Conservation (phyloP, 345 rosid genomes). For the Eucalyptus regnans region DNA sequence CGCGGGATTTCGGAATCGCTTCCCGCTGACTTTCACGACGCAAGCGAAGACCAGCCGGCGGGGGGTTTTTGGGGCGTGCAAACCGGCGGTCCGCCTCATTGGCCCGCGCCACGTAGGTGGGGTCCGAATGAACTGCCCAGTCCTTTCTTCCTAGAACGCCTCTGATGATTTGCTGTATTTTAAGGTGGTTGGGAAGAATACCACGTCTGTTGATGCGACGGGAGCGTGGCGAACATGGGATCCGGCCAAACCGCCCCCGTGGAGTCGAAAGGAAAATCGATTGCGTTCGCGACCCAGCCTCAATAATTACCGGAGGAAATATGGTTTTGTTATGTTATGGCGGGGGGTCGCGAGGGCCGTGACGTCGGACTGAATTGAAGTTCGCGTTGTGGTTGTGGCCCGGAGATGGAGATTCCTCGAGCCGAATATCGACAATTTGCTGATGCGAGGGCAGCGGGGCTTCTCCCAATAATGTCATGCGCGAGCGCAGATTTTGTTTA, state of each 20-base stretch:
- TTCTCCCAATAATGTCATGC: not conserved
- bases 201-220: not conserved
- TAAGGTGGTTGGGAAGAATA: not conserved
- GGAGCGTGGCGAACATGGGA: not conserved
- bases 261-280: not conserved
- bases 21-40: no score
- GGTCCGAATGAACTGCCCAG: not conserved
- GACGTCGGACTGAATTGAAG: not conserved
- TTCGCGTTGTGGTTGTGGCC: not conserved
- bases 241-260: not conserved
- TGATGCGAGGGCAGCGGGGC: not conserved
- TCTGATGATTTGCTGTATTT: not conserved
- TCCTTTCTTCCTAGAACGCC: no score
- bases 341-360: not conserved
- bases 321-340: not conserved
- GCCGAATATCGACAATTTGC: not conserved
- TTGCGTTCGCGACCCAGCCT: not conserved
- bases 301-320: not conserved
- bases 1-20: not conserved
- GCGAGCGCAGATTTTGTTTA: not conserved
- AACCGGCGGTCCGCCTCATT: not conserved
- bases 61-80: not conserved
- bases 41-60: no score
- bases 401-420: not conserved
- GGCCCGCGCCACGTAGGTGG: not conserved